Conservation (phyloP, 352 stramenopile species). For the Phytophthora foliorum region DNA sequence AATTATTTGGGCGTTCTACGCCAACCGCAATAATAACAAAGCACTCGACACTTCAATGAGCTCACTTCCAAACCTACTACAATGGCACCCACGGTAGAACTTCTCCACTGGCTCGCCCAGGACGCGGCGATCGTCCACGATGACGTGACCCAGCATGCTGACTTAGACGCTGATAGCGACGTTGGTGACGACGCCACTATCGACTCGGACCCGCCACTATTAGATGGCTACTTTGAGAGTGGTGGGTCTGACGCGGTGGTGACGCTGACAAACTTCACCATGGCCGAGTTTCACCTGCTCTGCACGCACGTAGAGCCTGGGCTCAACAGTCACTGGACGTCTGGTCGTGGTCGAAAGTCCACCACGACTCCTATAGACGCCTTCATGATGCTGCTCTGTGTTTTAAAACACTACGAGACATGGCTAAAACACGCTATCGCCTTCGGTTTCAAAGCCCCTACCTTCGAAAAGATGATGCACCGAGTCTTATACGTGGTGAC, state of each 20-base stretch:
- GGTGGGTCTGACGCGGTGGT: constrained; percentile 9
- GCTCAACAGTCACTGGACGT: constrained; percentile 8
- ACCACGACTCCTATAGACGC: constrained; percentile 3
- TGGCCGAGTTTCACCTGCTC: constrained; percentile 11
- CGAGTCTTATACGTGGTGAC: not conserved
- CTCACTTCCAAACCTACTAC: constrained; percentile 9
- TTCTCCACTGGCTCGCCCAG: not conserved
- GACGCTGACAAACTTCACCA: constrained; percentile 10
- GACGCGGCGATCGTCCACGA: not conserved
- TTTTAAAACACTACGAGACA: constrained; percentile 13
- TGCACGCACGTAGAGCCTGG: constrained; percentile 5
- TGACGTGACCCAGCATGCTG: constrained; percentile 1
- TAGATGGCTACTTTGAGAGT: constrained; percentile 12
- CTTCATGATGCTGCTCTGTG: constrained; percentile 9
- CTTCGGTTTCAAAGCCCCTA: constrained; percentile 2
- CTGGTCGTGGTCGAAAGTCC: not conserved
- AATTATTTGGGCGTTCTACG: too few species aligned
- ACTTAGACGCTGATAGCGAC: not conserved
- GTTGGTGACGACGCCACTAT: not conserved
- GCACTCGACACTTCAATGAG: too few species aligned
- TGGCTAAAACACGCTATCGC: constrained; percentile 16
- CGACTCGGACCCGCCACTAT: constrained; percentile 5
- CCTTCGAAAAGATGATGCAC: constrained; percentile 22
- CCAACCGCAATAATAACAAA: too few species aligned
- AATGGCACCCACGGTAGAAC: not conserved